phyloP scores from a whole-genome alignment of 192 early-diverging fungal species.

The Coemansia sp. region DNA sequence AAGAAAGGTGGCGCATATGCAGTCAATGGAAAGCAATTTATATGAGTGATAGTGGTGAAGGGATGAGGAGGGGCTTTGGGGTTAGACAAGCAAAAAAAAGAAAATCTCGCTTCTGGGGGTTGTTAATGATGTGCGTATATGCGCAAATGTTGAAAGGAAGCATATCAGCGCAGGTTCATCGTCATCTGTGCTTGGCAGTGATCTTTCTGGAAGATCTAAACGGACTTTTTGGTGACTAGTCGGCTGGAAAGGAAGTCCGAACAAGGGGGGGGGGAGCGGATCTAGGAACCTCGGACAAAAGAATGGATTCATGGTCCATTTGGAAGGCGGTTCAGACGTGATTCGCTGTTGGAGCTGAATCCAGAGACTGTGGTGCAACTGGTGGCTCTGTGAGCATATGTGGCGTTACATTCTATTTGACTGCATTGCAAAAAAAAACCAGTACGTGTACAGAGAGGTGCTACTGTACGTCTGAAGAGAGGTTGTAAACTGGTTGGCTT shows the following conservation, averaged over 20 bases:
- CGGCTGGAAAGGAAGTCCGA: background rate
- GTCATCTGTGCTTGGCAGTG: constrained; percentile 9
- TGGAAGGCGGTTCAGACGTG: background rate
- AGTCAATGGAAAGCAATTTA: background rate
- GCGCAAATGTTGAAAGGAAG: background rate
- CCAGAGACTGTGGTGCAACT: background rate
- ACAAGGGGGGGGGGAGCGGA: background rate
- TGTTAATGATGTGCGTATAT: background rate
- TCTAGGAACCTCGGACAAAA: background rate
- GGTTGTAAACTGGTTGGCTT: constrained; percentile 1
- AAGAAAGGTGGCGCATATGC: background rate
- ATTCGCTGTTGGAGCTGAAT: constrained; percentile 10
- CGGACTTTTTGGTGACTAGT: constrained; percentile 10
- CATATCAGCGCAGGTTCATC: background rate
- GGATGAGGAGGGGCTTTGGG: background rate
- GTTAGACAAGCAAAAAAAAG: background rate
- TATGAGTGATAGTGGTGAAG: background rate
- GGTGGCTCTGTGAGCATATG: constrained; percentile 13
- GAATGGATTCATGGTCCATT: background rate
- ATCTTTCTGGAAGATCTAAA: constrained; percentile 9
- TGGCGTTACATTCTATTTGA: constrained; percentile 13
- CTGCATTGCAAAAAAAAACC: constrained; percentile 4
- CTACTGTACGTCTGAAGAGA: constrained; percentile 15
- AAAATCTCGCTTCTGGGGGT: background rate
- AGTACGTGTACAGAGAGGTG: background rate